Evolutionary conservation across 2,329 filamentous ascomycete species (phyloP), one percentile per base, ranked within the genome.

Genomic region (Neocatenulostroma microsporum): DNA sequence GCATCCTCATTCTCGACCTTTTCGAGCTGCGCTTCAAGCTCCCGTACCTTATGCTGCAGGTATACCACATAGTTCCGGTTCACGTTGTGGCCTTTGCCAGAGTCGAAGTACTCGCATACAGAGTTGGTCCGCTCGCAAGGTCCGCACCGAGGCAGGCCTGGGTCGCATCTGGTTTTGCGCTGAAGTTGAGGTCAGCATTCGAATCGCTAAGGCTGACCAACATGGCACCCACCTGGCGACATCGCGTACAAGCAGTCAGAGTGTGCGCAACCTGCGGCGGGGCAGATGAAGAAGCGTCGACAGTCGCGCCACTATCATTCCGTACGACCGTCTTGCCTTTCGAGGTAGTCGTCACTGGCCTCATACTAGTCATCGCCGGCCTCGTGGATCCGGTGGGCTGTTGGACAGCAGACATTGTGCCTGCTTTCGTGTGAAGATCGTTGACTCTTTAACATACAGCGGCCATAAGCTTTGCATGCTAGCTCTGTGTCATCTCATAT

Each of bases 151-250:
- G 91, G 91, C 15, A 98, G 75, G 11, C 84, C 84, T 3, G 91
- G 84, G 63, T 96, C 91, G 68, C 91, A 98, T 69, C 87, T 75
- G 24, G 89, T 96, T 71, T 98, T 98, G 54, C 89, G 80, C 88
- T 94, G 56, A 40, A 39, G 32, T 21, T 24, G n/a, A 30, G 32
- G 21, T 42, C 33, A 36, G 36, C 29, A 10, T 23, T 15, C 15
- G 9, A 12, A 12, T 13, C 8, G 9, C 21, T 15, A 8, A 18
- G 10, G 21, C 29, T 27, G 7, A 7, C 20, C 13, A 14, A 29
- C 11, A 28, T 5, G 23, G 4, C 28, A 61, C 70, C 58, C 66
- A 85, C 83, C 70, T 84, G 80, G 58, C 83, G 76, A 62, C 83
- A 89, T 44, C 83, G 77, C 55, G 80, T 85, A 55, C 83, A 88